These are phyloP conservation scores for Diaporthe humulicola DNA, from an alignment of 2,329 filamentous ascomycete genomes.

Conservation along the genomic window DNA sequence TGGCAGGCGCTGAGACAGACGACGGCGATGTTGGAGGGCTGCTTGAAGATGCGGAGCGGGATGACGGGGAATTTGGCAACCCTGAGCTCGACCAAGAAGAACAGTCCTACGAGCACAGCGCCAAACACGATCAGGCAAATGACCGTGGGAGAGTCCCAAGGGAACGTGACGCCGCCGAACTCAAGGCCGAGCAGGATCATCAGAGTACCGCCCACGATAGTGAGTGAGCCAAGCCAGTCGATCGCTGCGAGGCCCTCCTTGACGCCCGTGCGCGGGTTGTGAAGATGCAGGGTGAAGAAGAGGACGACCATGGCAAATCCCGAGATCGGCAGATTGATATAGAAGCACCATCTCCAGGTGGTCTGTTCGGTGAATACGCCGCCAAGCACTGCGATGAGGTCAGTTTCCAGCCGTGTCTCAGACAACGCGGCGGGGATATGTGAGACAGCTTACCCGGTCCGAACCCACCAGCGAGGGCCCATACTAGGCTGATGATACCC, in stretches of 20 bases:
- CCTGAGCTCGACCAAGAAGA: conserved; percentile 74
- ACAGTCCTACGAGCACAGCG: conserved; percentile 58
- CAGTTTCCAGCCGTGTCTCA: conserved; percentile 19
- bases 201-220: conserved; percentile 73
- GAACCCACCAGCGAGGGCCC: conserved; percentile 75
- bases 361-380: conserved; percentile 75
- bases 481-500: conserved; percentile 71
- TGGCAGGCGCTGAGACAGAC: conserved; percentile 62
- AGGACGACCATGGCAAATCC: conserved; percentile 70
- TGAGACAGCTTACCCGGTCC: conserved; percentile 60
- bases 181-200: conserved; percentile 80
- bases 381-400: conserved; percentile 54
- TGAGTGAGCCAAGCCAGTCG: conserved; percentile 71
- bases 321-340: conserved; percentile 61
- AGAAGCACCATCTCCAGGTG: conserved; percentile 71
- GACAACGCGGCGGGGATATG: conserved; percentile 47
- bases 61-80: conserved; percentile 78
- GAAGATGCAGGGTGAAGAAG: conserved; percentile 74
- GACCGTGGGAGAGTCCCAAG: conserved; percentile 73
- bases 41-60: conserved; percentile 72
- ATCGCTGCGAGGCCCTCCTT: conserved; percentile 71
- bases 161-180: conserved; percentile 73
- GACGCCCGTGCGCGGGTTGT: conserved; percentile 75
- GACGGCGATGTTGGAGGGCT: conserved; percentile 67
- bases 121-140: conserved; percentile 75